Evolutionary conservation across 257 asterid species (phyloP).

Genomic region (Nicotiana attenuata): DNA sequence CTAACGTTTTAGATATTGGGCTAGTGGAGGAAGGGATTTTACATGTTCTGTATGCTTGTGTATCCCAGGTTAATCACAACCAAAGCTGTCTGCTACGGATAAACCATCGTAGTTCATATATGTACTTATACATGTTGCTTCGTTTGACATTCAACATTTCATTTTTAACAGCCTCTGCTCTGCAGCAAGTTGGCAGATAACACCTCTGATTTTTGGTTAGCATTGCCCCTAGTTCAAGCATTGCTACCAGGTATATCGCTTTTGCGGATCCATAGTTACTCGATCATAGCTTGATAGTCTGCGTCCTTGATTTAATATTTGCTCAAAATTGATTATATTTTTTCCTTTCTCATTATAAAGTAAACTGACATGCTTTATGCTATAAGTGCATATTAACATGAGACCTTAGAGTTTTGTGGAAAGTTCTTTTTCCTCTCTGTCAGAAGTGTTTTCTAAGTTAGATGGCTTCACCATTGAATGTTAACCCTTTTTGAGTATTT

Average conservation of each 20-base stretch:
- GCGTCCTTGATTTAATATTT: neutral
- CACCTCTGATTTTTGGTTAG: conserved; percentile 66
- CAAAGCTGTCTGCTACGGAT: conserved; percentile 5
- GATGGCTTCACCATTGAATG: neutral
- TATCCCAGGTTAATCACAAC: conserved; percentile 73
- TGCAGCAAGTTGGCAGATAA: conserved; percentile 88
- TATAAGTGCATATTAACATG: neutral
- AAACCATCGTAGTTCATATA: neutral
- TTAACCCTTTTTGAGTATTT: neutral
- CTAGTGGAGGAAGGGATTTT: conserved; percentile 86
- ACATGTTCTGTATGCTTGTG: conserved; percentile 90
- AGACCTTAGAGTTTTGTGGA: neutral
- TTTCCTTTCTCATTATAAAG: neutral
- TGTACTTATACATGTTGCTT: conserved; percentile 2
- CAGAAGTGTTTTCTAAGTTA: neutral
- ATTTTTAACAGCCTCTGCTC: conserved; percentile 57
- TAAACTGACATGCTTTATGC: neutral
- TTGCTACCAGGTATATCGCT: conserved; percentile 72
- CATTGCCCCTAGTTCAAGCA: conserved; percentile 87
- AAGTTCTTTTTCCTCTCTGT: neutral
- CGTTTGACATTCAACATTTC: conserved; percentile 12
- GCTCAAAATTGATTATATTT: neutral
- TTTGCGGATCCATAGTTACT: neutral
- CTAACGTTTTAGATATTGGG: conserved; percentile 67
- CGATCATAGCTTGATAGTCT: neutral